These are phyloP conservation scores for Trichoderma gamsii DNA, from an alignment of 495 filamentous ascomycete genomes.

Conservation along the genomic window DNA sequence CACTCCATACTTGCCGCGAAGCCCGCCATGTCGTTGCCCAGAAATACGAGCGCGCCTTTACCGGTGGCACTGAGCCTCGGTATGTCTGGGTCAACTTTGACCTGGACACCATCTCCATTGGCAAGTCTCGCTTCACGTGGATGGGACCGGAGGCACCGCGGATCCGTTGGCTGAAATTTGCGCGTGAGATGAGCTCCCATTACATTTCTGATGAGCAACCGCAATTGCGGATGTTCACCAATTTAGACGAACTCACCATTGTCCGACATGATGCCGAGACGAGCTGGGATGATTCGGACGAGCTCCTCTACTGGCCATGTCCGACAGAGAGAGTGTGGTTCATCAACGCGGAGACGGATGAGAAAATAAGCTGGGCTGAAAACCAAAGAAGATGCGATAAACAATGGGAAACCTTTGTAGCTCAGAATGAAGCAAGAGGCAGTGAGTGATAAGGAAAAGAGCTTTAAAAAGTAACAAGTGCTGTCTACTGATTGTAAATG, in stretches of 20 bases:
- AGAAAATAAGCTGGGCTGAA: background rate
- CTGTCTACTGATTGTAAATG: no score
- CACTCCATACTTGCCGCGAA: conserved; percentile 25
- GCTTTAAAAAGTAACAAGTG: no score
- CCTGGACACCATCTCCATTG: conserved; percentile 23
- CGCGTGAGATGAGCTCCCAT: background rate
- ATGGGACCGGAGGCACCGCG: background rate
- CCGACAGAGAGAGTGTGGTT: background rate
- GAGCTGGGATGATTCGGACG: no score
- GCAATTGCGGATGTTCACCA: background rate
- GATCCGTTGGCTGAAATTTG: background rate
- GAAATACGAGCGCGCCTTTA: conserved; percentile 11
- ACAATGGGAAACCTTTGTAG: background rate
- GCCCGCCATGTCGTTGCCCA: conserved; percentile 17
- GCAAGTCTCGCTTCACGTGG: background rate
- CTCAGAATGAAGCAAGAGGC: background rate
- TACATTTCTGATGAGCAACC: background rate
- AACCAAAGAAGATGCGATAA: background rate
- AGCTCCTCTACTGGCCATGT: background rate
- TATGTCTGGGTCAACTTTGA: conserved; percentile 27
- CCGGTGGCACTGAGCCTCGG: conserved; percentile 10
- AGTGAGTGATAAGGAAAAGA: no score
- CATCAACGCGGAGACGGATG: background rate
- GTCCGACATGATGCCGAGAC: no score
- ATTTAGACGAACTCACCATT: background rate